Conservation (phyloP, 1,284 basidiomycete species). For the Apiotrichum brassicae region DNA sequence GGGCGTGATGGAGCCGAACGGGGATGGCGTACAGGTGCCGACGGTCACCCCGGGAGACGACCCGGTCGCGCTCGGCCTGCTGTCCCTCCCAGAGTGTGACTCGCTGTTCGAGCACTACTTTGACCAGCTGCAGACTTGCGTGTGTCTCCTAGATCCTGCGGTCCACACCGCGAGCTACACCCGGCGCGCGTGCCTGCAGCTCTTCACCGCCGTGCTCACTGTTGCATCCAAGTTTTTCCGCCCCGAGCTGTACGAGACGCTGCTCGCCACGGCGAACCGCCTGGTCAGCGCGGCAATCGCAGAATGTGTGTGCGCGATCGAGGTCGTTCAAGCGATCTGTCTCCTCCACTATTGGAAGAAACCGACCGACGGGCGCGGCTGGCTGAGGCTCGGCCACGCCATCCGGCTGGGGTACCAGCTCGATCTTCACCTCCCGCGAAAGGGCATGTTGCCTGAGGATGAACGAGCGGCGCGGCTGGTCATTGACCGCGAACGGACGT, state of each 20-base stretch:
- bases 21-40: background rate
- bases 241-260: slow-evolving; percentile 17
- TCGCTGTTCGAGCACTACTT: slow-evolving; percentile 22
- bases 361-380: slow-evolving; percentile 15
- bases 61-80: slow-evolving; percentile 12
- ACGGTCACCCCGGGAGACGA: slow-evolving; percentile 5
- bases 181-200: slow-evolving; percentile 10
- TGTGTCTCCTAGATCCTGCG: slow-evolving; percentile 19
- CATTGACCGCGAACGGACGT: slow-evolving; percentile 23
- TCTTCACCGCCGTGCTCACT: slow-evolving; percentile 19
- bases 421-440: slow-evolving; percentile 19
- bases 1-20: slow-evolving; percentile 17
- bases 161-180: slow-evolving; percentile 18
- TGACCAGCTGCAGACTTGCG: slow-evolving; percentile 23
- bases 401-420: slow-evolving; percentile 30
- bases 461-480: slow-evolving; percentile 19
- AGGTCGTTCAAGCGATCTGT: slow-evolving; percentile 22
- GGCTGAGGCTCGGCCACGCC: slow-evolving; percentile 27
- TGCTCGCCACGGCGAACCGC: slow-evolving; percentile 10
- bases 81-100: slow-evolving; percentile 19
- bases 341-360: slow-evolving; percentile 23
- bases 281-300: slow-evolving; percentile 13
- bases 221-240: slow-evolving; percentile 21
- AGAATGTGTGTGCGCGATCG: slow-evolving; percentile 14
- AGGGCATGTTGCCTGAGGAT: slow-evolving; percentile 18